Percentiles rank a stretch among this genome's conserved stretches.
These are phyloP conservation scores for Acacia pycnantha DNA, from an alignment of 331 rosid genomes.

Conservation along the genomic window DNA sequence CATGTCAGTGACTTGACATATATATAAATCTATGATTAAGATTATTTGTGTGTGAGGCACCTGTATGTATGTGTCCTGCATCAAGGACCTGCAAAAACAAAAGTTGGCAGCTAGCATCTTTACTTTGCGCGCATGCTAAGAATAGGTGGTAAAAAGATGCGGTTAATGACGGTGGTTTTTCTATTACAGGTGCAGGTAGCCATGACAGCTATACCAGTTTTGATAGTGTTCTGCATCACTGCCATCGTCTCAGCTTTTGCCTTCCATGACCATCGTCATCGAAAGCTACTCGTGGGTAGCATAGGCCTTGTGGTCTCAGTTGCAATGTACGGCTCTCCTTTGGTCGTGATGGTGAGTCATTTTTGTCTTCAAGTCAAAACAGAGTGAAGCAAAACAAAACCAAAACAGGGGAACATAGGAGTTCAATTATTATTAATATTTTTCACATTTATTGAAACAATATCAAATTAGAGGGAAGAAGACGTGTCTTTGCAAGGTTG, in stretches of 20 bases:
- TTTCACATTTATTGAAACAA: not conserved
- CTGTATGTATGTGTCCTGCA: not conserved
- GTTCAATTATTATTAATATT: not conserved
- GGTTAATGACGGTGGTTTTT: slow-evolving; percentile 1
- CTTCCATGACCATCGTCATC: slow-evolving; percentile 54
- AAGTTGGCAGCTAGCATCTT: not conserved
- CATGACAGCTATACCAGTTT: slow-evolving; percentile 30
- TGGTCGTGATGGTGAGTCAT: slow-evolving; percentile 67
- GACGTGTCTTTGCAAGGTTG: not conserved
- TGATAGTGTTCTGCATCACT: slow-evolving; percentile 37
- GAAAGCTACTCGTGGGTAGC: slow-evolving; percentile 70
- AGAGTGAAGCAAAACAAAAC: not conserved
- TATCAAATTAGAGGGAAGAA: not conserved
- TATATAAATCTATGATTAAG: not conserved
- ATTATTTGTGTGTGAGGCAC: not conserved
- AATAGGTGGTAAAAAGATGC: not conserved
- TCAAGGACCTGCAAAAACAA: not conserved
- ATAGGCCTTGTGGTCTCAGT: slow-evolving; percentile 51
- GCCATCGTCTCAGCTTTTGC: slow-evolving; percentile 50
- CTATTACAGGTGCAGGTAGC: slow-evolving; percentile 55
- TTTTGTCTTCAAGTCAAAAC: slow-evolving; percentile 21
- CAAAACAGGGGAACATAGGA: slow-evolving; percentile 26
- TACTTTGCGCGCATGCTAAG: not conserved
- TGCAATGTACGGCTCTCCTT: slow-evolving; percentile 74
- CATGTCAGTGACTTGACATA: not conserved